A percentile compares a stretch with the other conserved stretches of the same genome.
phyloP scores from a whole-genome alignment of 1,139 yeast genomes.

The Sugiyamaella pinicola region DNA sequence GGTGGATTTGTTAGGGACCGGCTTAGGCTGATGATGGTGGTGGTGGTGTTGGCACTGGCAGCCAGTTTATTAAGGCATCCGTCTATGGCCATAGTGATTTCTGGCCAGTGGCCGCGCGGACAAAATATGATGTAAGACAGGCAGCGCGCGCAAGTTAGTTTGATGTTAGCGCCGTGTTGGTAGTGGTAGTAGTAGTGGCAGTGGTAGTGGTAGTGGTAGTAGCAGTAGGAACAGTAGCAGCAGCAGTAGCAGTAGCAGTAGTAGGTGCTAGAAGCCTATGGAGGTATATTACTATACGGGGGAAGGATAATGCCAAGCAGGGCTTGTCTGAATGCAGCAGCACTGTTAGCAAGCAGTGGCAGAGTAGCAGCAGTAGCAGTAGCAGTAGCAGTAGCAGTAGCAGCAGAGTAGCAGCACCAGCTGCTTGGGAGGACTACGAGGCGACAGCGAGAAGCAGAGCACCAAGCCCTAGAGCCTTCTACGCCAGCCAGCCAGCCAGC shows the following conservation, averaged over 20 bases:
- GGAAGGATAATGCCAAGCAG: background rate
- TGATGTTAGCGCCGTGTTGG: no score
- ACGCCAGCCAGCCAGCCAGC: background rate
- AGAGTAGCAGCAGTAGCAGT: background rate
- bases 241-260: background rate
- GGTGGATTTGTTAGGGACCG: no score
- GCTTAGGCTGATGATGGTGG: background rate
- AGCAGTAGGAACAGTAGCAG: background rate
- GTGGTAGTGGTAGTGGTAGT: background rate
- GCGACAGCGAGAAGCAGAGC: background rate
- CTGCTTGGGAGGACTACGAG: background rate
- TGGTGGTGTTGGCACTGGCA: background rate
- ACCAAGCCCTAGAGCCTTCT: background rate
- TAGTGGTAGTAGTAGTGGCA: background rate
- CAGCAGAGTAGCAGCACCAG: background rate
- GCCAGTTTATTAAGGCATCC: background rate
- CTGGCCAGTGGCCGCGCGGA: constrained; percentile 2
- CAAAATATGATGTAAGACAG: constrained; percentile 1
- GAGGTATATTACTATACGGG: background rate
- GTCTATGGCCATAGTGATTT: no score
- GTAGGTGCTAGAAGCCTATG: background rate
- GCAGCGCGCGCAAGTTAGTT: no score
- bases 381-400: background rate
- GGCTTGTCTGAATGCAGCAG: no score
- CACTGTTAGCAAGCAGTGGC: no score